Base-by-base conservation (phyloP, 768 basidiomycete species). In the Leccinum boreale region DNA sequence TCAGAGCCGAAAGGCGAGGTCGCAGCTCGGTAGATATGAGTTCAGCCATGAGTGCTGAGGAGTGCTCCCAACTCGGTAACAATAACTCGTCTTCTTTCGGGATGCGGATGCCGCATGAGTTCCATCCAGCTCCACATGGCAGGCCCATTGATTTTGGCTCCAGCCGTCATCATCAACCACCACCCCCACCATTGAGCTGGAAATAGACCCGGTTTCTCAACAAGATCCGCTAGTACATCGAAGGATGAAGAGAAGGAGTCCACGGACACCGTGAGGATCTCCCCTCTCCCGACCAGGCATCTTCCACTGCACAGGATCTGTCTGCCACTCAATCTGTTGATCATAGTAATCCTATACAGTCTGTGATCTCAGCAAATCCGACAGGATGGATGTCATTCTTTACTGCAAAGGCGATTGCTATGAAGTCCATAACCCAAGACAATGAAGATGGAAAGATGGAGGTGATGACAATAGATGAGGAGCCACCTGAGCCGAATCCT, bases 381-480 rank as follows among this genome's bases (percentile, higher is more conserved):
- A 77, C 79, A 4, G 81, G 84, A 2, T 93, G 84, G 84, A 65
- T 81, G 63, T 79, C 81, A 4, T 83, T 85, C 64, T 81, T 85
- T 64, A 73, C 80, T 54, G 75, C 77, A n/a, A 74, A 70, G 50
- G 72, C 79, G 14, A 67, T 85, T 45, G 58, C 79, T 12, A 74
- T 80, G 54, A 90, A 86, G 70, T 74, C 75, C 7, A 75, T 90
- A 53, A 76, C 82, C 5, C 51, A 66, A 35, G 70, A 67, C 62
- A 70, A 74, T 26, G 86, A 85, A 53, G 81, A 81, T 62, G 76
- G 81, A 64, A 85, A 82, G 19, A 81, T 85, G 77, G 92, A 93
- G 70, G 81, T 92, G 3, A 93, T 92, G 90, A 81, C 87, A 49
- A 72, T 93, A 29, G 88, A 89, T 56, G 81, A 81, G 5, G 83